phyloP scores from a whole-genome alignment of 2,329 filamentous ascomycete species.

The Diaporthe sp. region DNA sequence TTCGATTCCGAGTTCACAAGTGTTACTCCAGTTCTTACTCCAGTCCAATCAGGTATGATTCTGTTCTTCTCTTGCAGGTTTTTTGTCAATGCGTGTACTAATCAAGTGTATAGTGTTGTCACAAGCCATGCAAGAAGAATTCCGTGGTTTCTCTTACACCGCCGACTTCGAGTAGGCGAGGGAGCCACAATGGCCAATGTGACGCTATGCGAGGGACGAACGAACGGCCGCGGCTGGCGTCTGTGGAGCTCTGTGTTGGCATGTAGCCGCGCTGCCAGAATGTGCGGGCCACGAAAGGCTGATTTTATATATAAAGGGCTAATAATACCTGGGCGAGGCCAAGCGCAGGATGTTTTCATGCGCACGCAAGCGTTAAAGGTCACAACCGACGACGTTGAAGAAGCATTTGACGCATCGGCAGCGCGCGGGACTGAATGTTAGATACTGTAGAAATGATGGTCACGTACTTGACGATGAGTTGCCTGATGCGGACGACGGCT shows the following conservation, averaged over 20 bases:
- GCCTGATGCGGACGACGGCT: slow-evolving; percentile 21
- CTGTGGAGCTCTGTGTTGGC: neutral
- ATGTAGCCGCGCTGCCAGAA: slow-evolving; percentile 13
- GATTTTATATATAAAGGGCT: slow-evolving; percentile 28
- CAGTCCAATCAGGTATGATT: slow-evolving; percentile 92
- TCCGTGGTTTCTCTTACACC: slow-evolving; percentile 98
- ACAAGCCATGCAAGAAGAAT: slow-evolving; percentile 99
- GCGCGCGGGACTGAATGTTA: slow-evolving; percentile 36
- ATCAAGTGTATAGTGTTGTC: slow-evolving; percentile 78
- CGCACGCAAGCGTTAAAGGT: slow-evolving; percentile 1
- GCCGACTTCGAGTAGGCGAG: slow-evolving; percentile 82
- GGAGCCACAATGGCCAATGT: neutral
- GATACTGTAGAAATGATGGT: slow-evolving; percentile 35
- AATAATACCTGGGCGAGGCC: slow-evolving; percentile 24
- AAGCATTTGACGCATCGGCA: slow-evolving; percentile 19
- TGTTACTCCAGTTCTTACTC: slow-evolving; percentile 96
- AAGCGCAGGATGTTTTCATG: slow-evolving; percentile 19
- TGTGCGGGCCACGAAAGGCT: slow-evolving; percentile 17
- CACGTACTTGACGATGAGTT: slow-evolving; percentile 37
- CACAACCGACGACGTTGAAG: neutral
- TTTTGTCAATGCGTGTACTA: slow-evolving; percentile 25
- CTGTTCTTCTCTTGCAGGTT: neutral
- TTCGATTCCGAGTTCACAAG: slow-evolving; percentile 99
- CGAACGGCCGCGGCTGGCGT: neutral
- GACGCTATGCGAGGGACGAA: slow-evolving; percentile 3